Percentiles rank a stretch among this genome's conserved stretches.
Evolutionary conservation across 176 grass and related monocot species (phyloP).

Genomic region (Oryza meridionalis): DNA sequence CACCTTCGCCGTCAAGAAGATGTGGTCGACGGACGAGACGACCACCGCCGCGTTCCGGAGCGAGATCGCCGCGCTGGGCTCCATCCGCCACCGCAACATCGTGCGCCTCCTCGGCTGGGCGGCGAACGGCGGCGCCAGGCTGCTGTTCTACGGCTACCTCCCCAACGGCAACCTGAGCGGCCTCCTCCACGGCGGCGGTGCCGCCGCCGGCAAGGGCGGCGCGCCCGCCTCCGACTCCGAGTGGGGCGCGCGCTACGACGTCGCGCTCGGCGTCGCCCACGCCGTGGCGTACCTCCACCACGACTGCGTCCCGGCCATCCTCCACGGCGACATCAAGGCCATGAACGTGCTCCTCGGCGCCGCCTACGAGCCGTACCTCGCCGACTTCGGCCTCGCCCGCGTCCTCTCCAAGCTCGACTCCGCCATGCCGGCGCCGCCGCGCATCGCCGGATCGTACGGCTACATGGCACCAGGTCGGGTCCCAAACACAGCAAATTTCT

Average conservation of each 20-base stretch:
- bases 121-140: constrained; percentile 64
- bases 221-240: constrained; percentile 33
- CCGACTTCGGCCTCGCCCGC: constrained; percentile 96
- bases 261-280: constrained; percentile 81
- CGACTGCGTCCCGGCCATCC: constrained; percentile 90
- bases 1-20: constrained; percentile 83
- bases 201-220: constrained; percentile 49
- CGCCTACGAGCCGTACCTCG: constrained; percentile 83
- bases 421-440: constrained; percentile 30
- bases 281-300: constrained; percentile 94
- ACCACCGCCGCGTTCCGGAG: constrained; percentile 59
- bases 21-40: constrained; percentile 75
- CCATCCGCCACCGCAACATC: constrained; percentile 95
- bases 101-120: constrained; percentile 85
- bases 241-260: constrained; percentile 72
- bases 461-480: constrained; percentile 90
- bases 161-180: constrained; percentile 88
- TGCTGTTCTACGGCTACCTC: constrained; percentile 89
- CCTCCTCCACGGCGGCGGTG: constrained; percentile 61
- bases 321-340: constrained; percentile 92
- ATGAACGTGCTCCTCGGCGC: constrained; percentile 95
- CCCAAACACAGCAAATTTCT: background rate
- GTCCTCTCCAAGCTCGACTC: constrained; percentile 67
- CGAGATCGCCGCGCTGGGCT: constrained; percentile 84
- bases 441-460: constrained; percentile 87